Percentiles rank a stretch among this genome's conserved stretches.
Evolutionary conservation across 2,329 filamentous ascomycete genomes (phyloP).

Genomic region (Cadophora sp.): DNA sequence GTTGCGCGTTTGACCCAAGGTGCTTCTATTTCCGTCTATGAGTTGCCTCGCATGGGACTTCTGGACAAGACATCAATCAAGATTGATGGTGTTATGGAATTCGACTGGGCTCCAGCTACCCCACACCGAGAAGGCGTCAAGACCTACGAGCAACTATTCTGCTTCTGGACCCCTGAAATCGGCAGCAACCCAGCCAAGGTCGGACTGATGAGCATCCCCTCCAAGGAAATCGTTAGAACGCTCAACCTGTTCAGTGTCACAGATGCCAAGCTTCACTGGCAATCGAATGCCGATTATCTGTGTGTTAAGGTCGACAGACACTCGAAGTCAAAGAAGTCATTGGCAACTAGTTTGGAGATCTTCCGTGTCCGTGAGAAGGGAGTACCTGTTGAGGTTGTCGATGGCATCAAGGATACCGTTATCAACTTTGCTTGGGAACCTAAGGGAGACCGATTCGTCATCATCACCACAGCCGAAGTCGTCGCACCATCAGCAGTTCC

Average conservation of each 20-base stretch:
- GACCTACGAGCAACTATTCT: constrained; percentile 93
- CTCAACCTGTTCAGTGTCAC: constrained; percentile 98
- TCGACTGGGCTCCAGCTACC: constrained; percentile 93
- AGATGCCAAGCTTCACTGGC: constrained; percentile 98
- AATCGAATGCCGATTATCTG: constrained; percentile 90
- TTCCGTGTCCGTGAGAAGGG: constrained; percentile 98
- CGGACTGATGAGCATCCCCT: constrained; percentile 93
- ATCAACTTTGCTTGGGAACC: constrained; percentile 99
- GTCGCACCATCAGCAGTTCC: constrained; percentile 79
- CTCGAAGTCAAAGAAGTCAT: constrained; percentile 98
- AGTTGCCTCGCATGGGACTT: constrained; percentile 86
- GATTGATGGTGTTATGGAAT: constrained; percentile 95
- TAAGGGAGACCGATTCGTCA: constrained; percentile 95
- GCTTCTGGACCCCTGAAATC: constrained; percentile 98
- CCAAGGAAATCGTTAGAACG: constrained; percentile 91
- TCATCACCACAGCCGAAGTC: constrained; percentile 93
- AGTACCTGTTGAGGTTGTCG: constrained; percentile 96
- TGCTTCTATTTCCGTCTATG: constrained; percentile 89
- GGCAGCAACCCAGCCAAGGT: constrained; percentile 98
- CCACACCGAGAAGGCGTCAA: constrained; percentile 85
- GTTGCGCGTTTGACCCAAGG: constrained; percentile 90
- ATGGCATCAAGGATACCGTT: constrained; percentile 97
- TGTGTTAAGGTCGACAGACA: constrained; percentile 99
- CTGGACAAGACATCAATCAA: constrained; percentile 93
- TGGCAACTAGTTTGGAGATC: constrained; percentile 96